phyloP scores from a whole-genome alignment of 163 green algal genomes.

The Chlamydomonas reinhardtii region DNA sequence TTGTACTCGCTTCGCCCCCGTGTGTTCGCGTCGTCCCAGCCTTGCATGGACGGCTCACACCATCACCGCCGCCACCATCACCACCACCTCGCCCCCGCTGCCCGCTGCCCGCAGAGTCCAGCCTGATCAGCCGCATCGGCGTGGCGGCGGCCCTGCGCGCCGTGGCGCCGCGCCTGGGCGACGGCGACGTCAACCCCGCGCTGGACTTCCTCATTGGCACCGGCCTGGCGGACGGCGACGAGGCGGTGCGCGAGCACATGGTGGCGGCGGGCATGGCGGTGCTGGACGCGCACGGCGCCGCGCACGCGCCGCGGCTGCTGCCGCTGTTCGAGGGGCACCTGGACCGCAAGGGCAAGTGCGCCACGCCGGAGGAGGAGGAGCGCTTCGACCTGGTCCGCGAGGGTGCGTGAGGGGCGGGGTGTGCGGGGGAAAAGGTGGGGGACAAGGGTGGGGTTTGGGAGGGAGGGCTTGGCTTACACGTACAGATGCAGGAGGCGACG shows the following conservation, averaged over 20 bases:
- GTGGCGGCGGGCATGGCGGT: constrained; percentile 79
- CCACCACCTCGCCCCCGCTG: neutral
- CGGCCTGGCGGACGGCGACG: constrained; percentile 65
- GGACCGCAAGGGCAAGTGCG: constrained; percentile 76
- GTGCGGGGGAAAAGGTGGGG: neutral
- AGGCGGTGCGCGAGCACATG: constrained; percentile 75
- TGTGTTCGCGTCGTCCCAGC: too few species aligned
- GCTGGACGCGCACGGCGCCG: constrained; percentile 79
- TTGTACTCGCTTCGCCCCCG: too few species aligned
- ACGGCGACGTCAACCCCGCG: constrained; percentile 61
- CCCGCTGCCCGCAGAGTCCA: constrained; percentile 11
- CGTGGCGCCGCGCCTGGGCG: constrained; percentile 62
- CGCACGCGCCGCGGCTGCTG: constrained; percentile 75
- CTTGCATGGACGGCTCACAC: too few species aligned
- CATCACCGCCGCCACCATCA: too few species aligned
- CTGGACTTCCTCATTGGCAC: constrained; percentile 85
- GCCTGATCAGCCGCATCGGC: constrained; percentile 56
- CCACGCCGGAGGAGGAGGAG: constrained; percentile 50
- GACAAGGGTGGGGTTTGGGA: too few species aligned
- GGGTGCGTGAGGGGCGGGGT: constrained; percentile 47
- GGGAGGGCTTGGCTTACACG: too few species aligned
- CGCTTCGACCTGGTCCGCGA: constrained; percentile 87
- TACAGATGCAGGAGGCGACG: too few species aligned
- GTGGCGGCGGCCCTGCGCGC: constrained; percentile 70
- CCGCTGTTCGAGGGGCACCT: constrained; percentile 92